Base-by-base conservation (phyloP, 2,329 filamentous ascomycete genomes). In the Colletotrichum plurivorum region DNA sequence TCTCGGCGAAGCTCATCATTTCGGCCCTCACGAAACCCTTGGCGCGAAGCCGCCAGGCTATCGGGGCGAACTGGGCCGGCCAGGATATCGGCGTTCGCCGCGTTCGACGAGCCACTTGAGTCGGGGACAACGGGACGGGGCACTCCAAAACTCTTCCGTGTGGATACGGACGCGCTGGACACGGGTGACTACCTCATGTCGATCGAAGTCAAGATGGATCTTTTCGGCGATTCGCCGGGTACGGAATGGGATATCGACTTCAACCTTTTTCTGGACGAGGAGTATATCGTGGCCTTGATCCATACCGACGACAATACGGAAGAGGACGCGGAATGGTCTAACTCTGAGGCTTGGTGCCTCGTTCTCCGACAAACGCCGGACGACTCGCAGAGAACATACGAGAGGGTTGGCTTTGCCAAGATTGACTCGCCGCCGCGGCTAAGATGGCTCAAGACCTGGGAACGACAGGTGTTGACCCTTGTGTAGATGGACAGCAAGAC, bases 361-460 rank as follows among this genome's bases (percentile, higher is more conserved):
- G 3, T 59, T 1, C 22, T 65, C 1, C n/a, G 22, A 5, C 27
- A 5, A 41, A 48, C 25, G 13, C 7, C 1, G 0, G n/a, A 39
- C 10, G 13, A 15, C 0, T 3, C 15, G 3, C 0, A 8, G 1
- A 22, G 8, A 3, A 18, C 39, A 0, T 54, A 68, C 3, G 61
- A 51, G 22, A 55, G 41, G 36, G 20, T 43, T 0, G 61, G 54
- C 0, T 45, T 54, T 4, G 54, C 20, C n/a, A 15, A 31, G 15
- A 6, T 39, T 1, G 4, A 59, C 1, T 36, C 22, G 13, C 48
- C 41, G 13, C 48, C 41, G n/a, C 58, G 16, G 20, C 13, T 59
- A 1, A 41, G 16, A 5, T 63, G 20, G 20, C 31, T 54, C 4
- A 16, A 49, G 3, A 64, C 61, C 12, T 68, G 65, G 65, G 39